Evolutionary conservation across 2,329 filamentous ascomycete species (phyloP), one percentile per base, ranked within the genome.

Genomic region (Geosmithia flava): DNA sequence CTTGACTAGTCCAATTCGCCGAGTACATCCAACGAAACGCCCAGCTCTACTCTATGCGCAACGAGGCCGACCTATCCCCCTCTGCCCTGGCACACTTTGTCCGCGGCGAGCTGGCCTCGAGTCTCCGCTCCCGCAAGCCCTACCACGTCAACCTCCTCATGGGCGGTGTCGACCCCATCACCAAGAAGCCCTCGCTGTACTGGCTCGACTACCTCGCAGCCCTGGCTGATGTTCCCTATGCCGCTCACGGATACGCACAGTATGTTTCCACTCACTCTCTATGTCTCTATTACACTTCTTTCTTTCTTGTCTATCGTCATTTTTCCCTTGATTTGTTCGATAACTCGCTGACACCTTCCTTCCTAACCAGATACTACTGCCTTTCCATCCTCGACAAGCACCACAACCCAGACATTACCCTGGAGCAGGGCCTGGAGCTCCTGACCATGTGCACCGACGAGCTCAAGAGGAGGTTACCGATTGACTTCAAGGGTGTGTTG

Each of bases 21-120:
- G 93, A 98, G 72, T 98, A 91, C 72, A 94, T 98, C 67, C 90
- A 97, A 79, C 90, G 91, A 65, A 98, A 98, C 68, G 83, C 93
- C 54, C 88, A 95, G 70, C 85, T 98, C 63, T 98, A 98, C 73
- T 89, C 87, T 56, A 98, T 97, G 90, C 88, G 94, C 63, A 97
- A 97, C 67, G 86, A 89, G 68, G 85, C 85, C 62, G 88, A 96
- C 61, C 81, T 98, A 52, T 88, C 87, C 43, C 91, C 93, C 10
- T 83, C 84, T 37, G 93, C 88, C 40, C 83, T 96, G 49, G 87
- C 90, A 53, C 83, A 87, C 72, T 98, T 96, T 65, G 89, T 98
- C 58, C 87, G 93, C 56, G 85, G 85, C 63, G 90, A 98, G 70
- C 81, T 98, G 53, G 93, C 94, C 43, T 83, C 83, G 52, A 93